phyloP scores from a whole-genome alignment of 306 rosid genomes.

The Potentilla sterilis region DNA sequence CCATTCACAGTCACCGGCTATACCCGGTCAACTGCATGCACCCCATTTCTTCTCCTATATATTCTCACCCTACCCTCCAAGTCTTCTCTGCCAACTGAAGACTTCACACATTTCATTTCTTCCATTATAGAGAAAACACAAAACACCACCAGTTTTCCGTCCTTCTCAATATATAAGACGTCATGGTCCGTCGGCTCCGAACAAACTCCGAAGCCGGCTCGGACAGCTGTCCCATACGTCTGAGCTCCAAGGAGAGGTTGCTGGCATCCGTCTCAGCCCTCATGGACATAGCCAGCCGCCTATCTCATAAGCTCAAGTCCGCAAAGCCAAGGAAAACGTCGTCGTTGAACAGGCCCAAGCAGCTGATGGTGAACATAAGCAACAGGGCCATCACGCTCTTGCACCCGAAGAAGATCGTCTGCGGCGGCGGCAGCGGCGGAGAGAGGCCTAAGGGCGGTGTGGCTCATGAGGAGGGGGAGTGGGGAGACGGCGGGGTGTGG shows the following conservation, averaged over 20 bases:
- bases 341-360: constrained; percentile 46
- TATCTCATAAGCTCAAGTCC: constrained; percentile 35
- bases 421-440: background rate
- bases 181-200: constrained; percentile 14
- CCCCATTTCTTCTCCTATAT: constrained; percentile 10
- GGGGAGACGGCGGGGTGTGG: constrained; percentile 95
- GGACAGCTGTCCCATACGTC: constrained; percentile 29
- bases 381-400: constrained; percentile 49
- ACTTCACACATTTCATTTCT: background rate
- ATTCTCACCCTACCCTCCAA: background rate
- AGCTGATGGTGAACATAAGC: constrained; percentile 64
- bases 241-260: constrained; percentile 23
- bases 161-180: background rate
- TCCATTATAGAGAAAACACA: background rate
- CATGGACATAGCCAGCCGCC: constrained; percentile 37
- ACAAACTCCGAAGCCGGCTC: constrained; percentile 20
- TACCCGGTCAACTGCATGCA: constrained; percentile 19
- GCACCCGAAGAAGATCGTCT: constrained; percentile 31
- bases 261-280: constrained; percentile 39
- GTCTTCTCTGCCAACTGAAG: background rate
- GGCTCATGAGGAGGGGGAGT: constrained; percentile 19
- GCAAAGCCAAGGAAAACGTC: background rate
- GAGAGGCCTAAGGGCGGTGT: background rate
- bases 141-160: background rate
- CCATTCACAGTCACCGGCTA: constrained; percentile 24